These are phyloP conservation scores for Colletotrichum sp. DNA, from an alignment of 2,329 filamentous ascomycete genomes.

Conservation along the genomic window DNA sequence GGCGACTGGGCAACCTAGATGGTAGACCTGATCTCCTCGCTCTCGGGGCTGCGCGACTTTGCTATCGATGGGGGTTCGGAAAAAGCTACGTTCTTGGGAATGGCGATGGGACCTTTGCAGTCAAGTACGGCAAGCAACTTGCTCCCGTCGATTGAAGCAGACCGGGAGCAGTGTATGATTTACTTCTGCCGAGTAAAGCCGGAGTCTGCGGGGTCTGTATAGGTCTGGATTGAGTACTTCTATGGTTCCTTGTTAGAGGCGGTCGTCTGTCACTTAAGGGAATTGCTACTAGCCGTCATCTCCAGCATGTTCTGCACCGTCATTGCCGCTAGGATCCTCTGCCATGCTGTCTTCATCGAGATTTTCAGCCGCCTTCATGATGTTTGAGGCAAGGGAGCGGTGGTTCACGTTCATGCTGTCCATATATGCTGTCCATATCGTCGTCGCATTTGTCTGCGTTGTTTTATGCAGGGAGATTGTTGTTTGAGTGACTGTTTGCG, in stretches of 20 bases:
- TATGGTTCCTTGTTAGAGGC: neutral
- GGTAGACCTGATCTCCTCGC: neutral
- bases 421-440: neutral
- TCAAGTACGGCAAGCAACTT: neutral
- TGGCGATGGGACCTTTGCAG: neutral
- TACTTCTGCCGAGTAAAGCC: neutral
- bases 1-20: neutral
- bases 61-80: neutral
- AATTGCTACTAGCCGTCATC: neutral
- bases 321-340: neutral
- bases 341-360: neutral
- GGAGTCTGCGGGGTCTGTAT: neutral
- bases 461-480: too few relatives aligned
- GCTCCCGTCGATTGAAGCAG: neutral
- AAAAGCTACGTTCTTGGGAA: neutral
- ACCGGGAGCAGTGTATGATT: neutral
- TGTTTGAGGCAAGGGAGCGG: neutral
- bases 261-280: neutral
- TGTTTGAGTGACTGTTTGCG: too few relatives aligned
- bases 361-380: neutral
- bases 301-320: neutral
- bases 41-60: neutral
- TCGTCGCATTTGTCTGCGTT: neutral
- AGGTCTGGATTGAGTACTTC: neutral
- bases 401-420: neutral